Evolutionary conservation across 805 yeast genomes (phyloP), one percentile per base, ranked within the genome.

Genomic region (Candida krabiensis): DNA sequence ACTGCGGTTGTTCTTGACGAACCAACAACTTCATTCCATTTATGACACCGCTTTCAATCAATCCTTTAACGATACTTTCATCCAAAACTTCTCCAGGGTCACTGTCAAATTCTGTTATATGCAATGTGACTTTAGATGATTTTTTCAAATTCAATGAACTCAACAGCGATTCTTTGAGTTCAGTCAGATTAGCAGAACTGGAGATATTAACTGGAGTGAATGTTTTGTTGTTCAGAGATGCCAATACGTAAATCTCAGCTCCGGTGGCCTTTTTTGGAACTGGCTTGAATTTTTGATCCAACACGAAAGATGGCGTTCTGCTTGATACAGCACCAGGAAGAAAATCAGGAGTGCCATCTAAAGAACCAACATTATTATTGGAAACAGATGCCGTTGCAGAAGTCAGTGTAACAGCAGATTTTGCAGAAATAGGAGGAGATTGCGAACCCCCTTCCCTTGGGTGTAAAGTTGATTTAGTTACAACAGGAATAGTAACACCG

Each of bases 31-130:
- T 58, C 33, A 49, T 37, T 5, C 59, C 59, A 23, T 52, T 51
- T 15, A 53, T 44, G 39, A 71, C 73, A 11, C 52, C 46, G 18
- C 62, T 51, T 1, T 58, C 53, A 9, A 74, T 49, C 2, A 76
- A 49, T 2, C 47, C 44, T 2, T 64, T 64, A 3, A 82, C 40
- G 1, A 71, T 50, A 2, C 67, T 67, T 30, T 79, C 82, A 16
- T 80, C 73, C 14, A 84, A 49, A 0, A 79, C 67, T 4, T 65
- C 73, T 19, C 89, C 91, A 19, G 73, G 70, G 12, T 70, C 69
- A 33, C 79, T 66, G 15, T 79, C 78, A 56, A 80, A 77, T 36
- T 87, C 95, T 0, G 95, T 83, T 44, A 87, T 58, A 46, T 81
- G 83, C 28, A 79, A 67, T 2, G 71, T 55, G 12, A 65, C 52